These are phyloP conservation scores for Yamadazyma aaseri DNA, from an alignment of 1,139 yeast genomes.

Conservation along the genomic window DNA sequence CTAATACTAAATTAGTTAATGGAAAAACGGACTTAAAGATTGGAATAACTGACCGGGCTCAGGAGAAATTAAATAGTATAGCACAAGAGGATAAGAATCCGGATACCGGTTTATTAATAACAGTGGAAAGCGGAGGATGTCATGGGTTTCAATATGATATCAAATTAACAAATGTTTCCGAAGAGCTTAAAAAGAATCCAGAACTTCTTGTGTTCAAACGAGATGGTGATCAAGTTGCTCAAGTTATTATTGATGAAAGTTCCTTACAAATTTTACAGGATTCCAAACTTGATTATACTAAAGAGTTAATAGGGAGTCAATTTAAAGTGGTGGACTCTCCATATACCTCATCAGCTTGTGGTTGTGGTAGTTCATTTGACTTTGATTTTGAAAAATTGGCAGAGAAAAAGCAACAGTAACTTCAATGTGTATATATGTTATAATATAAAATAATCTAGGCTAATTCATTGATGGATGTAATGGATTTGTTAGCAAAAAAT, in stretches of 20 bases:
- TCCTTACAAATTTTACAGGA: slow-evolving; percentile 82
- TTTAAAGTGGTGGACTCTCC: slow-evolving; percentile 91
- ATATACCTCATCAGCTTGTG: slow-evolving; percentile 87
- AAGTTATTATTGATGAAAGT: slow-evolving; percentile 73
- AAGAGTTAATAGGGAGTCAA: slow-evolving; percentile 92
- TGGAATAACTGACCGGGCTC: slow-evolving; percentile 43
- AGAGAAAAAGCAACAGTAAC: slow-evolving; percentile 4
- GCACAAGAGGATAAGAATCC: slow-evolving; percentile 58
- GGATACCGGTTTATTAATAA: slow-evolving; percentile 63
- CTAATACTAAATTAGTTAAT: slow-evolving; percentile 18
- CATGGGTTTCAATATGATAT: slow-evolving; percentile 94
- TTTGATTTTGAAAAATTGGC: slow-evolving; percentile 65
- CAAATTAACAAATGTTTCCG: slow-evolving; percentile 52
- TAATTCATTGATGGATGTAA: slow-evolving; percentile 8
- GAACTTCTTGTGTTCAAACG: slow-evolving; percentile 60
- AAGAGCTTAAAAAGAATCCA: slow-evolving; percentile 33
- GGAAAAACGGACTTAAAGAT: slow-evolving; percentile 37
- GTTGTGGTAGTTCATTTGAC: slow-evolving; percentile 95
- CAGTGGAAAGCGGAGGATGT: slow-evolving; percentile 98
- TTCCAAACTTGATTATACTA: slow-evolving; percentile 83
- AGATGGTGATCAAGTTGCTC: slow-evolving; percentile 44
- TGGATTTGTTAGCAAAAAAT: slow-evolving; percentile 68
- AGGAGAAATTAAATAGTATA: slow-evolving; percentile 54
- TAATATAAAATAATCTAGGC: slow-evolving; percentile 2
- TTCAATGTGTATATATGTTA: background rate